Evolutionary conservation across 2,329 filamentous ascomycete species (phyloP), one percentile per base, ranked within the genome.

Genomic region (Neofusicoccum umdonicola): DNA sequence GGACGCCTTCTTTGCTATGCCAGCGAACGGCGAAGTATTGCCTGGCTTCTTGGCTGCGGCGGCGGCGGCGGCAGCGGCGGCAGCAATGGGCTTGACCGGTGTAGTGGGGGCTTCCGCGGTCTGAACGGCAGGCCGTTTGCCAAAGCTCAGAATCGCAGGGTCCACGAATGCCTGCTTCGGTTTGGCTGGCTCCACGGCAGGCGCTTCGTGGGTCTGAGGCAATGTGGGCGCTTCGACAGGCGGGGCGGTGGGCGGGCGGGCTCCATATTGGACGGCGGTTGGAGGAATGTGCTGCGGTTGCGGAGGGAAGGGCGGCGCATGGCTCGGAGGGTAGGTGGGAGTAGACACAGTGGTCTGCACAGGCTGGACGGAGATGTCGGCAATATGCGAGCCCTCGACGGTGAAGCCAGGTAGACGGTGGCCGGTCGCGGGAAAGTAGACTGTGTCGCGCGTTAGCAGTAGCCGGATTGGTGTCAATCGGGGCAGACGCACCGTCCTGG

Each of bases 121-220:
- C 15, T 56, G 44, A 15, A 22, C n/a, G 31, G 17, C 52, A 12
- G 70, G 76, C 66, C 71, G 69, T 66, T 76, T 81, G 19, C 76
- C 76, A 73, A 91, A 85, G 73, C 91, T 93, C 51, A 96, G 74
- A 63, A 96, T 96, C 3, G 92, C 92, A 11, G 92, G 92, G 71
- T 96, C 92, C n/a, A 89, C 84, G 71, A 95, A 92, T 0, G 70
- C 64, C 35, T 81, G 71, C 47, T 35, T 81, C 69, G 67, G 79
- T 75, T 61, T 70, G 66, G 50, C 27, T 35, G 68, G 61, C 41
- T 66, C 58, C 13, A 65, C 66, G 52, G 60, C 61, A 17, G 62
- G 61, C 7, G 63, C 27, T 6, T 45, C 37, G 31, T 44, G 19
- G n/a, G 56, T 15, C 12, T 47, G 56, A 8, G 31, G 27, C 31